Percentiles rank a stretch among this genome's conserved stretches.
phyloP scores from a whole-genome alignment of 179 eudicot genomes.

The Carnegiea gigantea region DNA sequence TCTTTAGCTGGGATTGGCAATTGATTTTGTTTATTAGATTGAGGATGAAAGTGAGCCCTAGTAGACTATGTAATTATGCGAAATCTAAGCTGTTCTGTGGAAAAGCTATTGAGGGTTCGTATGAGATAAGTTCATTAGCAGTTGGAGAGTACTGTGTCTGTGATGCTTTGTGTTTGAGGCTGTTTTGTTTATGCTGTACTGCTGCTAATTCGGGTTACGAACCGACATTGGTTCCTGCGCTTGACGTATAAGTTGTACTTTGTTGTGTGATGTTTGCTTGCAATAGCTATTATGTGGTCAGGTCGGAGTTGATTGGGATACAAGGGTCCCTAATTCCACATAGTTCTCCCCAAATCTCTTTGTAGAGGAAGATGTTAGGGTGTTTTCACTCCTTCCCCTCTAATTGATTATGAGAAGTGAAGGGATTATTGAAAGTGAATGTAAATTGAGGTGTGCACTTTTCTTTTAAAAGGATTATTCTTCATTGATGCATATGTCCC shows the following conservation, averaged over 20 bases:
- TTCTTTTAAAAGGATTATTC: too few relatives aligned
- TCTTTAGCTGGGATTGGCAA: background rate
- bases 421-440: too few relatives aligned
- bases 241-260: background rate
- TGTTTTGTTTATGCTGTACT: background rate
- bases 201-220: background rate
- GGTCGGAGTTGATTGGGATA: background rate
- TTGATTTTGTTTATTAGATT: background rate
- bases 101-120: background rate
- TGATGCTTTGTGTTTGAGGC: background rate
- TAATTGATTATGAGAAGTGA: background rate
- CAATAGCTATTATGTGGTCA: background rate
- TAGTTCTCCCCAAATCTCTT: background rate
- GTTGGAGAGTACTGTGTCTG: background rate
- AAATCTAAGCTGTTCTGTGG: background rate
- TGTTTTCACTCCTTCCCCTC: background rate
- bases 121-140: background rate
- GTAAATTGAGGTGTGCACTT: too few relatives aligned
- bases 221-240: background rate
- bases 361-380: background rate
- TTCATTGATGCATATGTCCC: too few relatives aligned
- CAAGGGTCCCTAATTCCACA: background rate
- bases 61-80: background rate
- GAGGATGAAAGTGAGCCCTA: background rate
- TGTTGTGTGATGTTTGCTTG: background rate